Evolutionary conservation across 2,329 filamentous ascomycete species (phyloP), one percentile per base, ranked within the genome.

Genomic region (Alternaria gansuensis): DNA sequence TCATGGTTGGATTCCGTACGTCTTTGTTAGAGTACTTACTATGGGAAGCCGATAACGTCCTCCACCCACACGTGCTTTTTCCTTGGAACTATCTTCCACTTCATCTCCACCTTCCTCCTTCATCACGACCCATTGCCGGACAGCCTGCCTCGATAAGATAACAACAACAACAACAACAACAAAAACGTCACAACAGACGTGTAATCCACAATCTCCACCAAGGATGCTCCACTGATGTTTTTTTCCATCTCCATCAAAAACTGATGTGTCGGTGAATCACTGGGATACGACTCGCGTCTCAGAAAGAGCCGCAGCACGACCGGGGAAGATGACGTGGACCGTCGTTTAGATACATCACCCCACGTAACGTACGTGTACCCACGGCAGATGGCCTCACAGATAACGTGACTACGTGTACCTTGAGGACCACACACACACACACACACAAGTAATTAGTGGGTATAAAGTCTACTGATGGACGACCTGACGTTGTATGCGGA

Each of bases 291-390:
- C 39, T 56, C 43, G 36, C 36, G 33, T 37, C 45, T 46, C 46
- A 50, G 59, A 50, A 40, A 50, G 26, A 11, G 17, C 44, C 34
- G 50, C 51, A 58, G 55, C 55, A 58, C 55, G 55, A 58, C 55
- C 55, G 55, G 55, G 55, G 44, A 59, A 48, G 59, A 41, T 59
- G 55, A 61, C 59, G 59, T 52, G 51, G 51, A 51, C 45, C 45
- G 44, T 54, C 40, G 51, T 40, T 45, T 48, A 48, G 29, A 43
- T 45, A 54, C 55, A 52, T 17, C 50, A 49, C 55, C 59, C 59
- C 46, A 48, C 29, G 46, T 54, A 43, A 36, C 48, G 41, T 53
- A 53, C 55, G 55, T 39, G 17, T 49, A 52, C 50, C 50, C 26
- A 41, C 43, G 14, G 44, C 37, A 43, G 13, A 26, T 43, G 24